Evolutionary conservation across 306 rosid genomes (phyloP).

Genomic region (Rosa rugosa): DNA sequence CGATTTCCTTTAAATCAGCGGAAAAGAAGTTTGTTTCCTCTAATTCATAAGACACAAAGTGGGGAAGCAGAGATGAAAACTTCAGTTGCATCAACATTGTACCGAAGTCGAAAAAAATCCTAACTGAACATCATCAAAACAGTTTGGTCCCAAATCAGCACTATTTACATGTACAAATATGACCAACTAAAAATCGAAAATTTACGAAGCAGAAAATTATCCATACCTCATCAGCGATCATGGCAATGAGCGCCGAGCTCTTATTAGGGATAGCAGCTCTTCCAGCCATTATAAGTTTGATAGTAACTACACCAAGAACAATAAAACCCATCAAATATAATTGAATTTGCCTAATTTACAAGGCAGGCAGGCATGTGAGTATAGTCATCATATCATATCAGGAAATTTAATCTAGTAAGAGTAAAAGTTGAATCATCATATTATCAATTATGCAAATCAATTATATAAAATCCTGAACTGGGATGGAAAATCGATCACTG

Average conservation of each 20-base stretch:
- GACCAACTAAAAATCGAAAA: neutral
- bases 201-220: neutral
- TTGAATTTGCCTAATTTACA: neutral
- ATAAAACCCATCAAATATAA: neutral
- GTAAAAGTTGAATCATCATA: no score
- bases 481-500: no score
- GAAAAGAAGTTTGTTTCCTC: neutral
- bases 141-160: neutral
- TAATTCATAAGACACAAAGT: neutral
- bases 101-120: neutral
- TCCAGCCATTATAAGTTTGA: constrained; percentile 56
- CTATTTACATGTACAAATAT: neutral
- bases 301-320: constrained; percentile 6
- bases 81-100: neutral
- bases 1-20: neutral
- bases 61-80: neutral
- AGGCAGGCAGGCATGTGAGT: no score
- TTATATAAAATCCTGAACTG: no score
- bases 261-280: constrained; percentile 52
- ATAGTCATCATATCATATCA: no score
- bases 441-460: no score
- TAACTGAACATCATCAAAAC: no score
- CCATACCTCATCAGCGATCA: constrained; percentile 93
- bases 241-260: constrained; percentile 75
- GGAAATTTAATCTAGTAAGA: no score